Percentiles rank a stretch among this genome's conserved stretches.
Evolutionary conservation across 345 rosid species (phyloP).

Genomic region (Heritiera littoralis): DNA sequence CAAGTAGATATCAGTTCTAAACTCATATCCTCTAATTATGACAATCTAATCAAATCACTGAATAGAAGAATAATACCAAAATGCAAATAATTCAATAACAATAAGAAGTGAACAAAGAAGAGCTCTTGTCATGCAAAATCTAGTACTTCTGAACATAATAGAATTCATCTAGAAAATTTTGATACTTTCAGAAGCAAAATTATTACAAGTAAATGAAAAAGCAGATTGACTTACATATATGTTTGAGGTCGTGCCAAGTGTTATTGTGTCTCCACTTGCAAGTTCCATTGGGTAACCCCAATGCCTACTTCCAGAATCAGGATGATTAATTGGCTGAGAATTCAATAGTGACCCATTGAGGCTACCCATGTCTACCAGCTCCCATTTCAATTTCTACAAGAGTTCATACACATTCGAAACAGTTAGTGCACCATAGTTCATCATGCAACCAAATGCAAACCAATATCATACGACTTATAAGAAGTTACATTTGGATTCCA

Average conservation of each 20-base stretch:
- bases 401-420: slow-evolving; percentile 23
- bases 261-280: slow-evolving; percentile 65
- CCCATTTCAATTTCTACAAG: slow-evolving; percentile 88
- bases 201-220: not conserved
- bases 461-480: slow-evolving; percentile 18
- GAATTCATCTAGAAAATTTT: slow-evolving; percentile 1
- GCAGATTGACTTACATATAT: slow-evolving; percentile 57
- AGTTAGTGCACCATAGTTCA: slow-evolving; percentile 23
- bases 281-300: slow-evolving; percentile 84
- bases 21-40: not conserved
- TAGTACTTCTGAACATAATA: not conserved
- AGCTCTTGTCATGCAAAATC: not conserved
- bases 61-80: not conserved
- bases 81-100: not conserved
- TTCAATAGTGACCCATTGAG: slow-evolving; percentile 89
- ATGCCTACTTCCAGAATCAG: slow-evolving; percentile 64
- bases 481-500: slow-evolving; percentile 77
- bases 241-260: slow-evolving; percentile 80
- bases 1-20: not conserved
- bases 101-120: not conserved
- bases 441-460: slow-evolving; percentile 23
- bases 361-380: slow-evolving; percentile 95
- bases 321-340: slow-evolving; percentile 61
- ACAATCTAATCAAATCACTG: not conserved
- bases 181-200: not conserved